These are phyloP conservation scores for Colletotrichum zoysiae DNA, from an alignment of 2,329 filamentous ascomycete species.

Conservation along the genomic window DNA sequence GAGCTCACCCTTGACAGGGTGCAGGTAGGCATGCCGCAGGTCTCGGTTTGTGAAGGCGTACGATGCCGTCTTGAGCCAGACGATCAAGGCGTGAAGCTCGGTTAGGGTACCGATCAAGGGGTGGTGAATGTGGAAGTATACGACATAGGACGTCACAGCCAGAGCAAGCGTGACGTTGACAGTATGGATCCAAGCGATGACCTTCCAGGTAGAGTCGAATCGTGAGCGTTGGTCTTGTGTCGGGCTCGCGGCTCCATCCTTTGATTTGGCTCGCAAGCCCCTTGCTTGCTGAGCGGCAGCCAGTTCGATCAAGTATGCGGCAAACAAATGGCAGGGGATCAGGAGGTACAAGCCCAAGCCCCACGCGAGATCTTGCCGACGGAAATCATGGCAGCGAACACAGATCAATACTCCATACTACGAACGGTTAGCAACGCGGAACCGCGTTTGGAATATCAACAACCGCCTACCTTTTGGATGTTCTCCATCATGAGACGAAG, in stretches of 20 bases:
- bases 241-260: conserved; percentile 64
- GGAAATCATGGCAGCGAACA: conserved; percentile 89
- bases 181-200: conserved; percentile 84
- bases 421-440: conserved; percentile 30
- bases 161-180: conserved; percentile 88
- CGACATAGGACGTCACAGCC: conserved; percentile 82
- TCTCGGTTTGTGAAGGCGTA: conserved; percentile 98
- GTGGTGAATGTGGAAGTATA: conserved; percentile 93
- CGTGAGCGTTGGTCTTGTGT: conserved; percentile 72
- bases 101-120: conserved; percentile 92
- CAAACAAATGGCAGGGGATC: conserved; percentile 90
- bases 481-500: conserved; percentile 96
- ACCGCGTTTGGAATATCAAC: neutral
- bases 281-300: conserved; percentile 85
- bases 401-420: conserved; percentile 97
- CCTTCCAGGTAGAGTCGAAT: conserved; percentile 82
- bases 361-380: conserved; percentile 79
- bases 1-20: conserved; percentile 76
- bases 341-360: conserved; percentile 85
- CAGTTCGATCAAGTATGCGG: conserved; percentile 91
- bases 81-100: conserved; percentile 91
- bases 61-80: conserved; percentile 95
- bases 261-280: conserved; percentile 69
- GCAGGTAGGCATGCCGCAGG: conserved; percentile 88
- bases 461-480: conserved; percentile 80